Conservation (phyloP, 345 rosid genomes). For the thale cress (Arabidopsis thaliana) region DNA sequence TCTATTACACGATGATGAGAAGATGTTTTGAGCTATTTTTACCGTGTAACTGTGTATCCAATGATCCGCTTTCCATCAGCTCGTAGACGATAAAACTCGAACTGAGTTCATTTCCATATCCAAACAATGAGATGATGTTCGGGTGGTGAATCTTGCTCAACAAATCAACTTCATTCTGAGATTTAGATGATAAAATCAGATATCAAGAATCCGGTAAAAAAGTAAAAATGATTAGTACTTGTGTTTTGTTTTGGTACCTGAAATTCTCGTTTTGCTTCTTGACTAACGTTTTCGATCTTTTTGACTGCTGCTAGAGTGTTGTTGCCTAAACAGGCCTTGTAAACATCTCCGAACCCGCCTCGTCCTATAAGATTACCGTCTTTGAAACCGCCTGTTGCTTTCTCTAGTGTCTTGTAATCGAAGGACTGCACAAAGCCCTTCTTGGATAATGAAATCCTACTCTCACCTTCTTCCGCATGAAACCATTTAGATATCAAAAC, state of each 20-base stretch:
- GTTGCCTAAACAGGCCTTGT: conserved; percentile 68
- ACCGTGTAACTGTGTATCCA: conserved; percentile 89
- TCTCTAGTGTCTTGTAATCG: conserved; percentile 73
- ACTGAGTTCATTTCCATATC: conserved; percentile 60
- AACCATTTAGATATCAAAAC: conserved; percentile 37
- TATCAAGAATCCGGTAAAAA: conserved; percentile 9
- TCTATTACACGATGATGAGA: conserved; percentile 12
- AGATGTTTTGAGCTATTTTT: conserved; percentile 13
- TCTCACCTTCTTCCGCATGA: conserved; percentile 47
- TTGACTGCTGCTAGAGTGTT: conserved; percentile 71
- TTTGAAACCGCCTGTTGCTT: conserved; percentile 70
- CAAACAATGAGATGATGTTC: conserved; percentile 78
- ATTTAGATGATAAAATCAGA: background rate
- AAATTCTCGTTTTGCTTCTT: conserved; percentile 78
- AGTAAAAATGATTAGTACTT: background rate
- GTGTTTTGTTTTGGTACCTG: conserved; percentile 55
- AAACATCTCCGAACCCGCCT: conserved; percentile 93
- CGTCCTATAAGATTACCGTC: conserved; percentile 69
- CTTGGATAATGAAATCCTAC: conserved; percentile 43
- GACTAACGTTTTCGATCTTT: conserved; percentile 66
- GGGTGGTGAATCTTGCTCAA: conserved; percentile 76
- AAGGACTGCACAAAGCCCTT: conserved; percentile 51
- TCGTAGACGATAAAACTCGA: conserved; percentile 81
- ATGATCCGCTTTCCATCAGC: conserved; percentile 85
- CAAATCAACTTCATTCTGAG: conserved; percentile 88